phyloP scores from a whole-genome alignment of 2,329 filamentous ascomycete species.

The Xylaria arbuscula region DNA sequence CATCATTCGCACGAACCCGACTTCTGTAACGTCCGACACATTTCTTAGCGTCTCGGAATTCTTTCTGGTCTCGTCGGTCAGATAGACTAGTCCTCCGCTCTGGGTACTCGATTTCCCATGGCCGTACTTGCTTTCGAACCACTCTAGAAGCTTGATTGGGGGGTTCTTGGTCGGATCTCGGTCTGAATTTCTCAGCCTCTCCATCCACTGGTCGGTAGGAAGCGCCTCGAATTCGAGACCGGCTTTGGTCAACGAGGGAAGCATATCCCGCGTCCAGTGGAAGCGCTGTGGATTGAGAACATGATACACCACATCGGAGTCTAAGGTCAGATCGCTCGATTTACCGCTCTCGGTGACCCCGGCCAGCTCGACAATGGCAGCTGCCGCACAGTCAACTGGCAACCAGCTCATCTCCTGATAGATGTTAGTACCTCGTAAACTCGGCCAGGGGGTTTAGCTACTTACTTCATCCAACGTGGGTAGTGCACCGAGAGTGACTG shows the following conservation, averaged over 20 bases:
- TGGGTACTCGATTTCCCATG: slow-evolving; percentile 51
- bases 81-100: slow-evolving; percentile 42
- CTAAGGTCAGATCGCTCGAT: slow-evolving; percentile 14
- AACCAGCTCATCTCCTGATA: slow-evolving; percentile 49
- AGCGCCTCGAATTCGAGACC: slow-evolving; percentile 60
- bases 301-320: slow-evolving; percentile 57
- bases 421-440: slow-evolving; percentile 1
- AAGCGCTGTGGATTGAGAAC: slow-evolving; percentile 62
- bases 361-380: slow-evolving; percentile 50
- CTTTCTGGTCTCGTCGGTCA: slow-evolving; percentile 24
- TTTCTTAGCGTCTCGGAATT: slow-evolving; percentile 25
- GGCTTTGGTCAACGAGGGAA: slow-evolving; percentile 60
- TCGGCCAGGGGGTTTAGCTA: slow-evolving; percentile 37
- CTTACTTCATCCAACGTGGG: slow-evolving; percentile 55
- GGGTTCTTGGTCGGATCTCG: slow-evolving; percentile 62
- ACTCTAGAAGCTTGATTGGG: slow-evolving; percentile 63
- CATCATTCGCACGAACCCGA: slow-evolving; percentile 25
- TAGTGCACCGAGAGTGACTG: slow-evolving; percentile 58
- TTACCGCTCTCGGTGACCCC: slow-evolving; percentile 40
- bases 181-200: slow-evolving; percentile 57
- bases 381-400: slow-evolving; percentile 54
- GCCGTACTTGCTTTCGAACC: slow-evolving; percentile 64
- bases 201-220: slow-evolving; percentile 58
- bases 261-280: slow-evolving; percentile 63
- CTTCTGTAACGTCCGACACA: slow-evolving; percentile 24